These are phyloP conservation scores for Teratosphaeria destructans DNA, from an alignment of 2,329 filamentous ascomycete genomes.

Conservation along the genomic window DNA sequence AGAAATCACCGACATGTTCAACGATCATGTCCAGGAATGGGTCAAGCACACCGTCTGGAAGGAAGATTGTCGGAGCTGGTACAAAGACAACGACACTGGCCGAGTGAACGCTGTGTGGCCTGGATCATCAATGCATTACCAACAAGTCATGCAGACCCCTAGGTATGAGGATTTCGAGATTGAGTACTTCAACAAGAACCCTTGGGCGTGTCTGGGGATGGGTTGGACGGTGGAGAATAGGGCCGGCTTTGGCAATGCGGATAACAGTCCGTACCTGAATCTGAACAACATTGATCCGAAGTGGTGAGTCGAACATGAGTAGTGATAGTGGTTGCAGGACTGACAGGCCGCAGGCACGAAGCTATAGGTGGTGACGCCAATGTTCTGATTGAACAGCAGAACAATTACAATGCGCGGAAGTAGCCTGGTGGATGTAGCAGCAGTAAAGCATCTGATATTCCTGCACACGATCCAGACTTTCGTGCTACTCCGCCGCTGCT, in stretches of 20 bases:
- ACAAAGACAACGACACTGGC: slow-evolving; percentile 39
- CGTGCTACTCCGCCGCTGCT: background rate
- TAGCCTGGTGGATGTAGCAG: background rate
- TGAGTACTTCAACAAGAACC: slow-evolving; percentile 29
- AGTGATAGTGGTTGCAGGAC: background rate
- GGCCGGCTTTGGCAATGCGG: slow-evolving; percentile 10
- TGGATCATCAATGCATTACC: slow-evolving; percentile 41
- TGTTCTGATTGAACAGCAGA: background rate
- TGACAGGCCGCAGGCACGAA: background rate
- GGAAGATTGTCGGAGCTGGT: slow-evolving; percentile 35
- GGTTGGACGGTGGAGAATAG: slow-evolving; percentile 27
- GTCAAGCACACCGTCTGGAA: slow-evolving; percentile 42
- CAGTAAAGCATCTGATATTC: background rate
- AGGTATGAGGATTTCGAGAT: slow-evolving; percentile 38
- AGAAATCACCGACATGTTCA: slow-evolving; percentile 33
- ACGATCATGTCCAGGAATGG: slow-evolving; percentile 33
- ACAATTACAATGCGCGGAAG: background rate
- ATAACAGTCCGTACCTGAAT: slow-evolving; percentile 30
- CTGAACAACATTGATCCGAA: slow-evolving; percentile 19
- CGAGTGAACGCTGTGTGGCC: slow-evolving; percentile 41
- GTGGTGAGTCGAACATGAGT: background rate
- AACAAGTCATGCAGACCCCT: slow-evolving; percentile 27
- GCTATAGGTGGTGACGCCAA: background rate
- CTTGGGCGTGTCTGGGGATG: slow-evolving; percentile 34
- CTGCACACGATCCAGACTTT: background rate